phyloP scores from a whole-genome alignment of 345 rosid species.

The Eucalyptus fibrosa region DNA sequence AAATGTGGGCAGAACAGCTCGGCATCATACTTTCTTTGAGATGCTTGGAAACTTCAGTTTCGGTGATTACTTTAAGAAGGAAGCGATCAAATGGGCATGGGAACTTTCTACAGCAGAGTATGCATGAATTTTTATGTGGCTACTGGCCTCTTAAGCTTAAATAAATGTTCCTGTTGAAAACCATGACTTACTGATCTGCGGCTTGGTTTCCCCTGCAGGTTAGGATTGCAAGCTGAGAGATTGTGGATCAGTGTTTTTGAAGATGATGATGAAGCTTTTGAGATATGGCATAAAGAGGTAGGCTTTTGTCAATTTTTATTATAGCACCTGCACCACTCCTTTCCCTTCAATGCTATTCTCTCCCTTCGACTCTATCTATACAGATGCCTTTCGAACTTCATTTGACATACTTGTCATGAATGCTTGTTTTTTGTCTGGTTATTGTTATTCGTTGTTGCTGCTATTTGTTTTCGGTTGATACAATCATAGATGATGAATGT shows the following conservation, averaged over 20 bases:
- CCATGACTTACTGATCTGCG: neutral
- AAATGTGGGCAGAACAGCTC: slow-evolving; percentile 83
- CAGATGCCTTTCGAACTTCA: neutral
- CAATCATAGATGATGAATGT: neutral
- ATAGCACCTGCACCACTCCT: neutral
- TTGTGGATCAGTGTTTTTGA: slow-evolving; percentile 78
- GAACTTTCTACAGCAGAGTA: slow-evolving; percentile 84
- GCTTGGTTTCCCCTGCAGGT: slow-evolving; percentile 16
- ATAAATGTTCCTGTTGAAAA: neutral
- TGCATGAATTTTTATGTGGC: slow-evolving; percentile 5
- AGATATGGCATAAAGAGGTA: slow-evolving; percentile 81
- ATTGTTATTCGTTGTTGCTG: neutral
- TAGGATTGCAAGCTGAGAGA: slow-evolving; percentile 53
- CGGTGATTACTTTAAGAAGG: slow-evolving; percentile 92
- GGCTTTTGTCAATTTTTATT: neutral
- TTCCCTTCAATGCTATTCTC: neutral
- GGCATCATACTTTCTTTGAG: slow-evolving; percentile 95
- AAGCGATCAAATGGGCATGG: slow-evolving; percentile 96
- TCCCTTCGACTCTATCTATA: neutral
- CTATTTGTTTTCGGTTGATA: neutral
- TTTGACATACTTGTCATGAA: neutral
- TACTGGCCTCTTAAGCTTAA: neutral
- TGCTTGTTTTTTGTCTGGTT: neutral
- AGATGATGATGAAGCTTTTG: slow-evolving; percentile 85
- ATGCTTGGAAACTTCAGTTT: slow-evolving; percentile 98